Evolutionary conservation across 129 eudicot species (phyloP), one percentile per base, ranked within the genome.

Genomic region (Oenanthe sinensis): DNA sequence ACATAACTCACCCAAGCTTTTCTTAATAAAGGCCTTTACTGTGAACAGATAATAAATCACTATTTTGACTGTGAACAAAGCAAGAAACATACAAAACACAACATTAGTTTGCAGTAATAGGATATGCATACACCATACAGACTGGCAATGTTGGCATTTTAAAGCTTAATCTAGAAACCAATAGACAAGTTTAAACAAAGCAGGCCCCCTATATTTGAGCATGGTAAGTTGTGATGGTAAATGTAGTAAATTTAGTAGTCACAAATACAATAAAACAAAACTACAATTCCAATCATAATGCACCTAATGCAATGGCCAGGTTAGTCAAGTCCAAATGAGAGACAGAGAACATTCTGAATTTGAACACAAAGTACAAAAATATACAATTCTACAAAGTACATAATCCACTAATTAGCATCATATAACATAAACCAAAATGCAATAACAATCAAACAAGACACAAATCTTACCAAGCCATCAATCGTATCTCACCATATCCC

Each of bases 401-500:
- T 14, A 48, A 48, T 48, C 55, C 22, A 49, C 55, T 4, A 16
- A 15, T 49, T 49, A 2, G 55, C 55, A 50, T 50, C 58, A 50
- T 5, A 50, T 5, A 50, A 17, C 8, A 50, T 17, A 4, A 17
- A 17, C 2, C 4, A n/a, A 58, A 58, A 58, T 22, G 14, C 30
- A 58, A 8, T 58, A 0, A 14, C 6, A 14, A 28, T 33, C 3
- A 33, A 77, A 72, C 1, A 54, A 71, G 80, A 75, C 79, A 71
- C 50, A 89, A 89, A 87, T 77, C 97, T 94, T 91, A 91, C 92
- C 98, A 83, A 83, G 87, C 79, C 74, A 96, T 55, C 84, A 85
- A 83, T 86, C 97, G 92, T 96, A 96, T 86, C 98, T 96, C 97
- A 96, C 99, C 99, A 89, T 92, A 82, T 96, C 96, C 93, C 97